Evolutionary conservation across 805 yeast genomes (phyloP).

Genomic region (Yamadazyma laniorum): DNA sequence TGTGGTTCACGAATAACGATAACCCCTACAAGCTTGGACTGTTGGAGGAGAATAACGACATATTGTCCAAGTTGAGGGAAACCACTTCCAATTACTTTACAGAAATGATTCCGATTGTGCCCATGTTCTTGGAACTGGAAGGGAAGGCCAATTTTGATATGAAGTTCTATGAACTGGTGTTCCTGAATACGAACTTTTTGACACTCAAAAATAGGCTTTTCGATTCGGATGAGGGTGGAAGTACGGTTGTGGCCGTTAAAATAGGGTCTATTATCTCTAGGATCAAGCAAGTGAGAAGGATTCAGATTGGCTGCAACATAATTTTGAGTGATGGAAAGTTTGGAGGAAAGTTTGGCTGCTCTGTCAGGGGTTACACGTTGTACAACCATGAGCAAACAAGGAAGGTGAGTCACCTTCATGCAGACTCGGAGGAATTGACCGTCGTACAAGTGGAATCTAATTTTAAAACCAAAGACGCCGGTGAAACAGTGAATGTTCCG

Average conservation of each 20-base stretch:
- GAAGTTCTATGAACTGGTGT: conserved; percentile 53
- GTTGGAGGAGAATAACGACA: conserved; percentile 21
- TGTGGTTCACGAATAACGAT: conserved; percentile 76
- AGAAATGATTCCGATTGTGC: conserved; percentile 52
- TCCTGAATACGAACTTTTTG: conserved; percentile 49
- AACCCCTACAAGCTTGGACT: conserved; percentile 47
- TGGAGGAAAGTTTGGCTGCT: conserved; percentile 49
- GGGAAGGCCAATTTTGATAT: conserved; percentile 29
- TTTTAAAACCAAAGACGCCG: conserved; percentile 38
- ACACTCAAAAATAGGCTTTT: conserved; percentile 13
- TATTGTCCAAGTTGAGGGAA: conserved; percentile 50
- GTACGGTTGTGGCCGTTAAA: conserved; percentile 29
- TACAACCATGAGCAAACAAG: conserved; percentile 52
- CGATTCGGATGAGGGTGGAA: conserved; percentile 4
- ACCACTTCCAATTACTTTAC: conserved; percentile 61
- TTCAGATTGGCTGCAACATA: conserved; percentile 61
- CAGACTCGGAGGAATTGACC: conserved; percentile 47
- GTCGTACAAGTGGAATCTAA: conserved; percentile 50
- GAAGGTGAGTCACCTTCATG: conserved; percentile 52
- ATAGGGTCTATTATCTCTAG: conserved; percentile 51
- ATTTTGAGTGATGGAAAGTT: conserved; percentile 47
- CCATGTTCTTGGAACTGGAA: conserved; percentile 53
- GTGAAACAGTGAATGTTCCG: conserved; percentile 40
- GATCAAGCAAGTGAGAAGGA: conserved; percentile 60
- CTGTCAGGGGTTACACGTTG: conserved; percentile 71